Evolutionary conservation across 1,284 basidiomycete species (phyloP), one percentile per base, ranked within the genome.

Genomic region (Thecaphora thlaspeos): DNA sequence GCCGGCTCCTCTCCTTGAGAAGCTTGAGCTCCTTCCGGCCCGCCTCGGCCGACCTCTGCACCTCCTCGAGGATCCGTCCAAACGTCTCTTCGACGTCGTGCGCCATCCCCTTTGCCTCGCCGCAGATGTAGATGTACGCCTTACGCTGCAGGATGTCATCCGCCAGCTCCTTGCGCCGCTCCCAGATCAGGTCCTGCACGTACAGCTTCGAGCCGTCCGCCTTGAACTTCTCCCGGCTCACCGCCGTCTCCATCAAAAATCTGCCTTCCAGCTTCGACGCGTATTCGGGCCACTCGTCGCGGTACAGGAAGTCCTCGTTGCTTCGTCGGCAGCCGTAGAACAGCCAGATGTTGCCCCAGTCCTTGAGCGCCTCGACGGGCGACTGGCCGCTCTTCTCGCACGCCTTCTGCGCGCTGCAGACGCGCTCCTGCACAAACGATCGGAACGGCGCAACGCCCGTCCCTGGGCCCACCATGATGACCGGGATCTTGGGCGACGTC

Each of bases 361-460:
- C 92, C 23, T 86, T 85, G 65, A 98, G 86, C 3, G 90, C 92
- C 62, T 93, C 89, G 4, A 86, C 83, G 62, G 97, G 85, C 1
- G 90, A 91, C 63, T 93, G 89, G 72, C 90, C 66, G 9, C 56
- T 28, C 84, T 95, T 96, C 75, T 92, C 92, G 55, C 90, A 83
- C 1, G 92, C 90, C 71, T 91, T 90, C 61, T 90, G 88, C 15
- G 93, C 94, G 41, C 95, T 86, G 12, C 91, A 91, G 32, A 98
- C 88, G 68, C 94, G 90, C 79, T 98, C 94, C 81, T 98, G 95
- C 8, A 98, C 85, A 78, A 98, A 98, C 1, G 92, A 92, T 57
- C 94, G 89, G 90, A 98, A 98, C 17, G 94, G 94, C 32, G 94
- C 94, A 48, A 98, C 91, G 50, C 93, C 91, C 58, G 93, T 97